phyloP scores from a whole-genome alignment of 129 eudicot genomes.

The Flaveria brownii region DNA sequence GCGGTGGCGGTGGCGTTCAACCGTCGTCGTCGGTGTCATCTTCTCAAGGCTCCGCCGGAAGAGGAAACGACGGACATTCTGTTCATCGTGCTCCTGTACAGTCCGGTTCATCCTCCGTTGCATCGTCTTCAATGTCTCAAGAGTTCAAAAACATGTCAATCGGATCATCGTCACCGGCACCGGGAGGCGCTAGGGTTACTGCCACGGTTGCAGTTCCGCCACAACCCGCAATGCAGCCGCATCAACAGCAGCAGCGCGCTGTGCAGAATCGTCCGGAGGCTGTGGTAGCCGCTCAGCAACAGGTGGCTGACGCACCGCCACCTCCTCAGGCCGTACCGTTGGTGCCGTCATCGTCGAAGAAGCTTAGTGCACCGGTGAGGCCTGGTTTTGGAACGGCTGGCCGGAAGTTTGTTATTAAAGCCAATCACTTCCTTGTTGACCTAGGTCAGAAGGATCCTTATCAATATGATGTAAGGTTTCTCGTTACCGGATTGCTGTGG shows the following conservation, averaged over 20 bases:
- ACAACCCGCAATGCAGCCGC: background rate
- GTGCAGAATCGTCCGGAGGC: constrained; percentile 7
- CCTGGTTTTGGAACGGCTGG: constrained; percentile 57
- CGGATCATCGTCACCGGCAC: background rate
- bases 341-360: constrained; percentile 46
- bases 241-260: background rate
- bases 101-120: background rate
- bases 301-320: background rate
- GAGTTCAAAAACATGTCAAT: background rate
- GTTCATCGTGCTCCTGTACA: background rate
- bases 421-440: constrained; percentile 69
- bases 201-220: background rate
- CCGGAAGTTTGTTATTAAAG: constrained; percentile 36
- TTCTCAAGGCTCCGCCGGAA: background rate
- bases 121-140: background rate
- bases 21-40: background rate
- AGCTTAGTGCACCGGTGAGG: constrained; percentile 41
- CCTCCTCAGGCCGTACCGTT: background rate
- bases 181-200: background rate
- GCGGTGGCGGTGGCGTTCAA: background rate
- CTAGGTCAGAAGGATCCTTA: constrained; percentile 48
- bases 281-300: background rate
- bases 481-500: background rate
- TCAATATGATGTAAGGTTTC: constrained; percentile 56
- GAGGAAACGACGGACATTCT: background rate